Conservation (phyloP, 768 basidiomycete species). For the Tephrocybe sp. region DNA sequence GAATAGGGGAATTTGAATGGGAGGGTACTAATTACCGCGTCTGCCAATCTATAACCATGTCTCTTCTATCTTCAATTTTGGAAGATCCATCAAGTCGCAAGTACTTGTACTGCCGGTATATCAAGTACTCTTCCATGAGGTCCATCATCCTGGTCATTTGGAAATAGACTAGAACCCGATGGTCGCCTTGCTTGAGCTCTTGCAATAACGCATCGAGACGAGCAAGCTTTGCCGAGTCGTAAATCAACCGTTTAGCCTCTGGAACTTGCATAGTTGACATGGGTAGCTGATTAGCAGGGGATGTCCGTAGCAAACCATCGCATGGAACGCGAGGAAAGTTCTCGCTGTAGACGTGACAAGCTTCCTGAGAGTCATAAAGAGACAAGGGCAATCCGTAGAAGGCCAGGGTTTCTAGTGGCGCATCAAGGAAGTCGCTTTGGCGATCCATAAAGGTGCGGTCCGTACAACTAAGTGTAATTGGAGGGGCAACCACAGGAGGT, state of each 20-base stretch:
- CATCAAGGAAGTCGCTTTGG: slow-evolving; percentile 59
- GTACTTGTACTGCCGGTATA: slow-evolving; percentile 96
- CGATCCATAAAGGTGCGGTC: slow-evolving; percentile 80
- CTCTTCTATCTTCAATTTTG: slow-evolving; percentile 92
- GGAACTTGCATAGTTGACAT: slow-evolving; percentile 88
- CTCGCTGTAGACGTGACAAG: slow-evolving; percentile 45
- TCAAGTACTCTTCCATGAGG: slow-evolving; percentile 97
- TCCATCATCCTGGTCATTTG: slow-evolving; percentile 99
- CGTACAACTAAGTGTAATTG: slow-evolving; percentile 69
- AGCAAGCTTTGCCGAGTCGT: slow-evolving; percentile 95
- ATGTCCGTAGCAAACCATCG: slow-evolving; percentile 64
- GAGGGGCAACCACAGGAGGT: slow-evolving; percentile 84
- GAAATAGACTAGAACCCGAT: slow-evolving; percentile 95
- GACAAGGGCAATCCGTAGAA: slow-evolving; percentile 82
- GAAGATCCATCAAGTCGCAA: slow-evolving; percentile 91
- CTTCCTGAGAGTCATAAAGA: slow-evolving; percentile 56
- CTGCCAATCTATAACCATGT: slow-evolving; percentile 99
- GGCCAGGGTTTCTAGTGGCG: slow-evolving; percentile 71
- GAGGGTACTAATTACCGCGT: slow-evolving; percentile 63
- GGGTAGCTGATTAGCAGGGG: slow-evolving; percentile 75
- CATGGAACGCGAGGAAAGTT: slow-evolving; percentile 63
- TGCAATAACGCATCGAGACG: slow-evolving; percentile 86
- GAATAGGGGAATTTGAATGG: not conserved
- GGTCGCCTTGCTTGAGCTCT: slow-evolving; percentile 89
- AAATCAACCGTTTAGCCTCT: slow-evolving; percentile 91